Conservation (phyloP, 2,329 filamentous ascomycete species). For the Chaetomium strumarium region DNA sequence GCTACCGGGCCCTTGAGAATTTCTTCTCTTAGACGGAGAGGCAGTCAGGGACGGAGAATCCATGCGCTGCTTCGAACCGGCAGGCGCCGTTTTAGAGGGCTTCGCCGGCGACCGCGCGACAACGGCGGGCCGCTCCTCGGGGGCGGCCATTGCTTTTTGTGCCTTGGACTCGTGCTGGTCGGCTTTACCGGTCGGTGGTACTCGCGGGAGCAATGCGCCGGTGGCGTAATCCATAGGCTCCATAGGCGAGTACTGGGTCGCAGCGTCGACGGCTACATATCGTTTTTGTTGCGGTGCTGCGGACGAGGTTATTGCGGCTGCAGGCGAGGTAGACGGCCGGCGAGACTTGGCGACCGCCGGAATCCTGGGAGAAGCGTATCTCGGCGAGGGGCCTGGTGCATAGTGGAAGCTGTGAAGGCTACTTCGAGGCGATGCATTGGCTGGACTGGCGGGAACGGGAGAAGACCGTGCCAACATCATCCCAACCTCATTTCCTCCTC, state of each 20-base stretch:
- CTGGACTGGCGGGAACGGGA: slow-evolving; percentile 44
- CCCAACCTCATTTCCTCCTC: slow-evolving; percentile 42
- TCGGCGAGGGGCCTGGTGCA: slow-evolving; percentile 41
- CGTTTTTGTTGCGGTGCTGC: slow-evolving; percentile 29
- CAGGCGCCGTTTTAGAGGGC: slow-evolving; percentile 24
- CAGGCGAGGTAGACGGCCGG: slow-evolving; percentile 35
- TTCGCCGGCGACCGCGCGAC: slow-evolving; percentile 12
- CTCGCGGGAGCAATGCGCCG: slow-evolving; percentile 17
- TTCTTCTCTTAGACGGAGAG: slow-evolving; percentile 36
- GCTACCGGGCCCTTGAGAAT: slow-evolving; percentile 34
- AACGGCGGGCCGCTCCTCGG: slow-evolving; percentile 23
- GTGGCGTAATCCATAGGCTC: slow-evolving; percentile 38
- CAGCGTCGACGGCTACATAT: slow-evolving; percentile 44
- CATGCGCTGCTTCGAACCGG: slow-evolving; percentile 19
- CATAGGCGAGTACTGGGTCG: slow-evolving; percentile 45
- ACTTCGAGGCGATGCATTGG: slow-evolving; percentile 45
- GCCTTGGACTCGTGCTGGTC: slow-evolving; percentile 26
- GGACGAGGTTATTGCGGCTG: slow-evolving; percentile 29
- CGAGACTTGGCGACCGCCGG: slow-evolving; percentile 35
- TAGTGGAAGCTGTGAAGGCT: slow-evolving; percentile 40
- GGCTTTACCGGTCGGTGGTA: slow-evolving; percentile 23
- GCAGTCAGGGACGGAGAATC: slow-evolving; percentile 4
- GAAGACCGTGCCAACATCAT: slow-evolving; percentile 56
- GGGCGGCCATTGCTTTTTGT: slow-evolving; percentile 25
- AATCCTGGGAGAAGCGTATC: slow-evolving; percentile 37